A percentile compares a stretch with the other conserved stretches of the same genome.
phyloP scores from a whole-genome alignment of 1,284 basidiomycete species.

The Ceratobasidium sp. region DNA sequence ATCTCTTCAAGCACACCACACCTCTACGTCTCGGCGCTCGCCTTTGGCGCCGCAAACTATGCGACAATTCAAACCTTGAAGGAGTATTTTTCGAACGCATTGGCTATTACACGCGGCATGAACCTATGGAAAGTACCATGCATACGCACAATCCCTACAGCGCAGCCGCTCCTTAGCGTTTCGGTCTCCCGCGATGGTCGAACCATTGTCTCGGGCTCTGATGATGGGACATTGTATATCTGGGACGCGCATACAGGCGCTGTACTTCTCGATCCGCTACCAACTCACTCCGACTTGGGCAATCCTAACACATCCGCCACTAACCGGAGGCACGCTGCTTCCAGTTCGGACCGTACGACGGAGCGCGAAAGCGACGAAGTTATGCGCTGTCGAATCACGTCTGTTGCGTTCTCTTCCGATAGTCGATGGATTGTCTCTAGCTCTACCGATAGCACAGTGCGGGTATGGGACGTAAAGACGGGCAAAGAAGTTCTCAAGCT shows the following conservation, averaged over 20 bases:
- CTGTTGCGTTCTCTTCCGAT: slow-evolving; percentile 4
- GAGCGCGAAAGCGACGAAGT: no score
- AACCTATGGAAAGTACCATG: neutral
- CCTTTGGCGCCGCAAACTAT: no score
- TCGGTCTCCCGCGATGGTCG: slow-evolving; percentile 15
- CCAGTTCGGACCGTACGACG: no score
- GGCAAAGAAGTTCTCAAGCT: no score
- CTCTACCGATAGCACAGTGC: no score
- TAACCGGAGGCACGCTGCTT: no score
- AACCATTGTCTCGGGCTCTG: slow-evolving; percentile 41
- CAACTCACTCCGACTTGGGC: slow-evolving; percentile 12
- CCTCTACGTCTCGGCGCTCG: neutral
- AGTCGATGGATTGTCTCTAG: neutral
- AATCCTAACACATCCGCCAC: no score
- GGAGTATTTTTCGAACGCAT: neutral
- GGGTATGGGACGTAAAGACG: no score
- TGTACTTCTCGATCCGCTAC: slow-evolving; percentile 15
- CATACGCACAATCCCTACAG: neutral
- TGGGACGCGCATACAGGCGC: slow-evolving; percentile 30
- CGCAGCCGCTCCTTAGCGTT: neutral
- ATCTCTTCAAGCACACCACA: neutral
- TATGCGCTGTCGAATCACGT: neutral
- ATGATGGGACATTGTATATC: slow-evolving; percentile 39
- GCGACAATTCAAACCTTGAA: no score
- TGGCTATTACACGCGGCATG: neutral